Evolutionary conservation across 345 rosid genomes (phyloP).

Genomic region (Noccaea caerulescens): DNA sequence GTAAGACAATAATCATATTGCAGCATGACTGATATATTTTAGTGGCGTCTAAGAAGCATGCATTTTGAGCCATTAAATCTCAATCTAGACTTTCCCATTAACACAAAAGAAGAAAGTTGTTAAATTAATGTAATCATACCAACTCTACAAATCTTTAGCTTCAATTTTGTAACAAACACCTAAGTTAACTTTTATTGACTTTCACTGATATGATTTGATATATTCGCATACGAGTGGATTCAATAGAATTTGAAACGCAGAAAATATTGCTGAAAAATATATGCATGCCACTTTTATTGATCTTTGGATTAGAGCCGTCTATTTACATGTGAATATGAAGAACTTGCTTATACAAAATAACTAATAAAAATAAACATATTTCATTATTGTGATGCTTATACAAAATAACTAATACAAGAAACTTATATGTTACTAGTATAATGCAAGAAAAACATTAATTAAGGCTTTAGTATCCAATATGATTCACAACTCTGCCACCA

Average conservation of each 20-base stretch:
- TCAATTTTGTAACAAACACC: slow-evolving; percentile 25
- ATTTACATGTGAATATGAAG: not conserved
- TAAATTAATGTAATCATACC: slow-evolving; percentile 37
- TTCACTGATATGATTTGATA: not conserved
- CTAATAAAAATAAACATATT: not conserved
- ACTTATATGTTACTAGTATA: not conserved
- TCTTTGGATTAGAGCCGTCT: not conserved
- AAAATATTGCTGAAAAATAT: not conserved
- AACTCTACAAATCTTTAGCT: slow-evolving; percentile 11
- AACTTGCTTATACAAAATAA: not conserved
- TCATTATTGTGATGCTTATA: not conserved
- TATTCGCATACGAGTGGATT: not conserved
- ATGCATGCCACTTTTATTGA: not conserved
- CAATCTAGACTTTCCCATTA: slow-evolving; percentile 41
- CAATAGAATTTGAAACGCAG: not conserved
- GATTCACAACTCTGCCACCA: not conserved
- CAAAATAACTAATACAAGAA: not conserved
- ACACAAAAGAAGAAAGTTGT: slow-evolving; percentile 39
- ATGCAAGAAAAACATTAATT: not conserved
- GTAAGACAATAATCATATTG: slow-evolving; percentile 28
- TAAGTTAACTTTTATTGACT: slow-evolving; percentile 25
- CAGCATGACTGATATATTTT: slow-evolving; percentile 29
- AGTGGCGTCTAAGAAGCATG: slow-evolving; percentile 39
- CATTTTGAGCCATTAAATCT: slow-evolving; percentile 41
- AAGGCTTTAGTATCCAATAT: not conserved